Evolutionary conservation across 495 filamentous ascomycete species (phyloP).

Genomic region (Thermochaetoides thermophila): DNA sequence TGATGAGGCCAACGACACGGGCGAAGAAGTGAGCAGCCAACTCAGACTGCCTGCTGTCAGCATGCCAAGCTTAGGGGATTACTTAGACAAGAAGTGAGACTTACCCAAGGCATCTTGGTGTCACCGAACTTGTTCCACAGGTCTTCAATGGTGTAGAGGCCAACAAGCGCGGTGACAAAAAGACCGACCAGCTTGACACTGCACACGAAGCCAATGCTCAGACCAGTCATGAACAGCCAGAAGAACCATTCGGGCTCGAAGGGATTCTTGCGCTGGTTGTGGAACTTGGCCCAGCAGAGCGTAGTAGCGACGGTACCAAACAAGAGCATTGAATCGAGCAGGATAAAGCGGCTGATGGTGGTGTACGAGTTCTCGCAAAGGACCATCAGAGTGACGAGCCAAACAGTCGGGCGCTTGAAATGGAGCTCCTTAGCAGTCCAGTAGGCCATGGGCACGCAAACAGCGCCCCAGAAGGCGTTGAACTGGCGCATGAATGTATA

Average conservation of each 20-base stretch:
- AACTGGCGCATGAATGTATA: slow-evolving; percentile 98
- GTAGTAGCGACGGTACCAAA: slow-evolving; percentile 96
- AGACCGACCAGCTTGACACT: slow-evolving; percentile 97
- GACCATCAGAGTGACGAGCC: slow-evolving; percentile 92
- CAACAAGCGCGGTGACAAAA: slow-evolving; percentile 87
- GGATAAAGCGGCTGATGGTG: slow-evolving; percentile 93
- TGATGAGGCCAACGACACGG: slow-evolving; percentile 74
- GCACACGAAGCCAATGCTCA: slow-evolving; percentile 93
- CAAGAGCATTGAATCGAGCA: slow-evolving; percentile 93
- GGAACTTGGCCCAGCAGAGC: slow-evolving; percentile 92
- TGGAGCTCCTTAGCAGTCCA: slow-evolving; percentile 84
- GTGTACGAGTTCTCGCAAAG: slow-evolving; percentile 98
- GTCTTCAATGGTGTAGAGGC: slow-evolving; percentile 90
- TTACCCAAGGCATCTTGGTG: slow-evolving; percentile 69
- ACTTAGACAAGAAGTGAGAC: slow-evolving; percentile 4
- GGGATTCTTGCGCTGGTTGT: slow-evolving; percentile 63
- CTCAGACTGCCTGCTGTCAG: slow-evolving; percentile 31
- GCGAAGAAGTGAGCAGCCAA: slow-evolving; percentile 65
- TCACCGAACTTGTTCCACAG: slow-evolving; percentile 98
- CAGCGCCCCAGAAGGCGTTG: slow-evolving; percentile 85
- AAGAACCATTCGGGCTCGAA: slow-evolving; percentile 83
- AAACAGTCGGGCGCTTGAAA: slow-evolving; percentile 71
- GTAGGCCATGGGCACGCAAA: slow-evolving; percentile 89
- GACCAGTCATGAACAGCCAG: slow-evolving; percentile 81
- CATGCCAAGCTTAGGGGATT: background rate